These are phyloP conservation scores for Pseudopithomyces maydicus DNA, from an alignment of 2,329 filamentous ascomycete genomes.

Conservation along the genomic window DNA sequence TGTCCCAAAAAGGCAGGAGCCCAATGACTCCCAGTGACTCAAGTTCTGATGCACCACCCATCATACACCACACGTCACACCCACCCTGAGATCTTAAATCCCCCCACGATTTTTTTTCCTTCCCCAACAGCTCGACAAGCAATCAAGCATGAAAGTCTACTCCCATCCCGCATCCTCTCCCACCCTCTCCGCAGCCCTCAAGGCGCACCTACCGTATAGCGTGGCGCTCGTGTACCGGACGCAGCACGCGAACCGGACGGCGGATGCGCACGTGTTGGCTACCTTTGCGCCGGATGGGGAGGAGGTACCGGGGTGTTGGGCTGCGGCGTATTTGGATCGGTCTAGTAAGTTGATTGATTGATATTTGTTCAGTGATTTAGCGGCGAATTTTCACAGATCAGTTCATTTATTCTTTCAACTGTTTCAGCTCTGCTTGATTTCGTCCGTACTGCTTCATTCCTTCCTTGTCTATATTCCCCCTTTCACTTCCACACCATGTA, in stretches of 20 bases:
- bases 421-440: too few relatives aligned
- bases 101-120: background rate
- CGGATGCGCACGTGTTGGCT: constrained; percentile 41
- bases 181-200: constrained; percentile 55
- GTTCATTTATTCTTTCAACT: too few relatives aligned
- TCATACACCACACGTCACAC: too few relatives aligned
- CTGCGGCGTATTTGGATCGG: constrained; percentile 66
- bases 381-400: too few relatives aligned
- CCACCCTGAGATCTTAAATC: background rate
- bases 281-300: constrained; percentile 39
- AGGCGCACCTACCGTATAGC: constrained; percentile 60
- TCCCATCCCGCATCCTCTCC: constrained; percentile 52
- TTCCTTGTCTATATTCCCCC: too few relatives aligned
- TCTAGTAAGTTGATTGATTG: constrained; percentile 42
- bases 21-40: too few relatives aligned
- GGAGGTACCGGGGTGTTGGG: constrained; percentile 50
- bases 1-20: too few relatives aligned
- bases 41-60: too few relatives aligned
- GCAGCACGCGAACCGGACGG: constrained; percentile 59
- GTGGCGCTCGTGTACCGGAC: constrained; percentile 67
- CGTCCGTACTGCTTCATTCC: too few relatives aligned
- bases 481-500: too few relatives aligned
- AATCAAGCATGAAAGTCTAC: constrained; percentile 15
- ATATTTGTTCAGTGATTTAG: too few relatives aligned
- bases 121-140: background rate